These are phyloP conservation scores for Pholiota adiposa DNA, from an alignment of 1,284 basidiomycete species.

Conservation along the genomic window DNA sequence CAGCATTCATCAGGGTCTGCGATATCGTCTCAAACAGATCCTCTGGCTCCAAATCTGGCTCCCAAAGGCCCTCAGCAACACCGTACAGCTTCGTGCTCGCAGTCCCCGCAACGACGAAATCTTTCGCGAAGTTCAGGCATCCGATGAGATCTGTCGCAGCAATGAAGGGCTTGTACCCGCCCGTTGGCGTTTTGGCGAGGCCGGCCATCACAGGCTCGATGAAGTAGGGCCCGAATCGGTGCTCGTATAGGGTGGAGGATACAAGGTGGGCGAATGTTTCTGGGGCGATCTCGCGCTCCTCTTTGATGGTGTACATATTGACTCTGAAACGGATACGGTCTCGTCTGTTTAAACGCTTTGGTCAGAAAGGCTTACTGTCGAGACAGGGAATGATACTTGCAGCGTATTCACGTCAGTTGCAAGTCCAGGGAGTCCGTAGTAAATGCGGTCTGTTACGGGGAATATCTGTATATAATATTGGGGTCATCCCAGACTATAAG, in stretches of 20 bases:
- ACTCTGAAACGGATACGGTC: conserved; percentile 92
- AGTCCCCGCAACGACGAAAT: conserved; percentile 97
- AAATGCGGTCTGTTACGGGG: conserved; percentile 92
- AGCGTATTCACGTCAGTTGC: conserved; percentile 94
- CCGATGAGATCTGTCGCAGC: conserved; percentile 97
- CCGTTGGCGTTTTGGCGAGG: conserved; percentile 74
- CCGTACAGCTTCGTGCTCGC: conserved; percentile 95
- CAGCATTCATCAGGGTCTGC: conserved; percentile 93
- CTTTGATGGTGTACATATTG: conserved; percentile 99
- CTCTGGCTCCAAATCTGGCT: conserved; percentile 94
- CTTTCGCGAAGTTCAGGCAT: conserved; percentile 93
- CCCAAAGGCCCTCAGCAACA: conserved; percentile 98
- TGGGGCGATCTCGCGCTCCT: conserved; percentile 96
- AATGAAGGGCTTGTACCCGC: conserved; percentile 89
- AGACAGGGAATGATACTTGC: conserved; percentile 47
- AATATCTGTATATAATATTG: conserved; percentile 70
- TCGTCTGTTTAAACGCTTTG: conserved; percentile 52
- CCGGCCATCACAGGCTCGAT: conserved; percentile 98
- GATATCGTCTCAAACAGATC: conserved; percentile 99
- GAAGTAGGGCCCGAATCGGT: conserved; percentile 96
- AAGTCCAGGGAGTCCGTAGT: conserved; percentile 91
- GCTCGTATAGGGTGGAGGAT: conserved; percentile 97
- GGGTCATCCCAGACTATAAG: neutral
- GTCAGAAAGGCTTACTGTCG: conserved; percentile 1
- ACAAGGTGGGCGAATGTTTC: conserved; percentile 96